phyloP scores from a whole-genome alignment of 2,329 filamentous ascomycete genomes.

The Paramyrothecium roridum region DNA sequence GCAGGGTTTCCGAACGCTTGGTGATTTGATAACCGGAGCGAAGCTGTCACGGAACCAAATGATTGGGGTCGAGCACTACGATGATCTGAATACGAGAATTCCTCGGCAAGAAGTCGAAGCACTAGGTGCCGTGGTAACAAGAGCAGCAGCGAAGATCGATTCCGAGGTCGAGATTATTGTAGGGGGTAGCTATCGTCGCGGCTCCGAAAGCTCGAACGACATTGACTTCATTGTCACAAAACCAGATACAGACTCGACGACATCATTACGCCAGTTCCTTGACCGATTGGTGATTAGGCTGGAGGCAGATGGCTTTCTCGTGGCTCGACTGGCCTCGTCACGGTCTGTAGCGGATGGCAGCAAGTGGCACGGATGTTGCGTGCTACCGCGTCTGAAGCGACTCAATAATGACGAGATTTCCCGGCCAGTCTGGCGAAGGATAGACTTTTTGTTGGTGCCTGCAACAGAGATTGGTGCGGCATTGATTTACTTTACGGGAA shows the following conservation, averaged over 20 bases:
- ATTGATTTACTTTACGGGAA: slow-evolving; percentile 92
- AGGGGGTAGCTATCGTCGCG: slow-evolving; percentile 82
- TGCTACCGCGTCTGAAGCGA: slow-evolving; percentile 49
- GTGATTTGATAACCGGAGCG: slow-evolving; percentile 63
- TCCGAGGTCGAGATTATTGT: slow-evolving; percentile 65
- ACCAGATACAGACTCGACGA: slow-evolving; percentile 46
- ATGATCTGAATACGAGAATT: slow-evolving; percentile 76
- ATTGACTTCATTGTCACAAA: slow-evolving; percentile 84
- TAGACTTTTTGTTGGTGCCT: slow-evolving; percentile 83
- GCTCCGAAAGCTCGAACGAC: slow-evolving; percentile 70
- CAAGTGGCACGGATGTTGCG: slow-evolving; percentile 88
- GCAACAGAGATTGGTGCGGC: slow-evolving; percentile 77
- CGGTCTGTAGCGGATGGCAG: slow-evolving; percentile 51
- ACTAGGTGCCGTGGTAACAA: slow-evolving; percentile 63
- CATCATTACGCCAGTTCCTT: slow-evolving; percentile 61
- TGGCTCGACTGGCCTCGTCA: slow-evolving; percentile 62
- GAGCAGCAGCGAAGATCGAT: slow-evolving; percentile 59
- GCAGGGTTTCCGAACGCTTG: slow-evolving; percentile 69
- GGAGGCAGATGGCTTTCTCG: slow-evolving; percentile 61
- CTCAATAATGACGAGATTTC: slow-evolving; percentile 25
- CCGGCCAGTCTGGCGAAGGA: slow-evolving; percentile 65
- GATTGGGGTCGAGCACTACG: slow-evolving; percentile 75
- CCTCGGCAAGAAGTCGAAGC: slow-evolving; percentile 71
- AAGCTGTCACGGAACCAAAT: slow-evolving; percentile 66
- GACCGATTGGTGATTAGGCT: slow-evolving; percentile 61